Conservation (phyloP, 2,329 filamentous ascomycete species). For the Ophiostoma angusticollis region DNA sequence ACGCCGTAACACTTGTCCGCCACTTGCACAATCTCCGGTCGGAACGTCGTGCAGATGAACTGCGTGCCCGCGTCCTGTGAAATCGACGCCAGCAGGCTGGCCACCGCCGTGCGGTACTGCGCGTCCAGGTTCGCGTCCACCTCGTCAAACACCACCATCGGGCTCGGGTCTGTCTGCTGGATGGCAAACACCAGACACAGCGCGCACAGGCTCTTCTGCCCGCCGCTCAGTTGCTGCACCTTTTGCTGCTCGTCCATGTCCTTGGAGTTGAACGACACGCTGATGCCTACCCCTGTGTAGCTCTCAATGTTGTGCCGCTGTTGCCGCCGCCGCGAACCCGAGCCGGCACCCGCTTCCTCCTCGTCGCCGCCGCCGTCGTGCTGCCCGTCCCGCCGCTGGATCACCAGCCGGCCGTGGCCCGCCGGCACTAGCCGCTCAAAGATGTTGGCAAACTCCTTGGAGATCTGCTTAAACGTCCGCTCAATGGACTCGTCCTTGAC, state of each 20-base stretch:
- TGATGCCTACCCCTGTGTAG: conserved; percentile 92
- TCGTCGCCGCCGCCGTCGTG: conserved; percentile 51
- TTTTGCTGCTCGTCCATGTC: conserved; percentile 90
- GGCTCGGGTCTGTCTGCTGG: conserved; percentile 90
- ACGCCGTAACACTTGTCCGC: conserved; percentile 98
- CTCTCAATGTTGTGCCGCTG: conserved; percentile 71
- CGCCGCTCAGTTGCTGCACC: conserved; percentile 92
- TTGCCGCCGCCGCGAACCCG: conserved; percentile 39
- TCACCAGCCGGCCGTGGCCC: conserved; percentile 80
- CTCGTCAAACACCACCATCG: conserved; percentile 98
- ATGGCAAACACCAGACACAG: conserved; percentile 99
- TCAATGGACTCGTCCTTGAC: conserved; percentile 97
- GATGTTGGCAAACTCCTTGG: conserved; percentile 79
- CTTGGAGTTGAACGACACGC: conserved; percentile 96
- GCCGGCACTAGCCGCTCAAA: conserved; percentile 93
- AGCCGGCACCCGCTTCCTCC: conserved; percentile 46
- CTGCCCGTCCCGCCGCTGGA: conserved; percentile 77
- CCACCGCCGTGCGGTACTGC: conserved; percentile 93
- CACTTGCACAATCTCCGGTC: conserved; percentile 88
- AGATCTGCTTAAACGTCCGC: conserved; percentile 96
- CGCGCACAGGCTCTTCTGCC: conserved; percentile 95
- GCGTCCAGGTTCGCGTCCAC: conserved; percentile 97
- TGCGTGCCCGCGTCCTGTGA: conserved; percentile 55
- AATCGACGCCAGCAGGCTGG: conserved; percentile 71
- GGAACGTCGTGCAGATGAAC: conserved; percentile 98